Percentiles rank a stretch among this genome's conserved stretches.
Evolutionary conservation across 2,329 filamentous ascomycete genomes (phyloP).

Genomic region (Coniochaeta sp.): DNA sequence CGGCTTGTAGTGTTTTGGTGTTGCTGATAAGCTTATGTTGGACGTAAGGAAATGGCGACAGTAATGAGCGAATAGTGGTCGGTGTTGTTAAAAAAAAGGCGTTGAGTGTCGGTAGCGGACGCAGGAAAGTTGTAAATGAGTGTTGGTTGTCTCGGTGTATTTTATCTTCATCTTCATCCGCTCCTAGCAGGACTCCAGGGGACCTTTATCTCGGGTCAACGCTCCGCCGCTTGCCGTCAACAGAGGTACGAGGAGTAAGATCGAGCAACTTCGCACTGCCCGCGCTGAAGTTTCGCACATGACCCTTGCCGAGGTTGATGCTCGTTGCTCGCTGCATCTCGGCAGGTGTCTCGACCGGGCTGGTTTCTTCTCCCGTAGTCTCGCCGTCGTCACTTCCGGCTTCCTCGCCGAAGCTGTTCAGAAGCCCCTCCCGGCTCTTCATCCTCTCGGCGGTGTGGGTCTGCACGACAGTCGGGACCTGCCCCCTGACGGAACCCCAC

Average conservation of each 20-base stretch:
- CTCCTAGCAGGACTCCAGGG: neutral
- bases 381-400: constrained; percentile 20
- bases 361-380: constrained; percentile 28
- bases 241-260: constrained; percentile 49
- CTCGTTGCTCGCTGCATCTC: constrained; percentile 53
- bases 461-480: constrained; percentile 54
- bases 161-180: neutral
- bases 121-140: constrained; percentile 12
- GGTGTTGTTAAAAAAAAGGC: constrained; percentile 8
- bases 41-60: neutral
- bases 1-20: neutral
- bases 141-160: constrained; percentile 5
- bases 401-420: constrained; percentile 34
- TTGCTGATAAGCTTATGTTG: neutral
- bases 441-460: constrained; percentile 37
- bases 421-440: constrained; percentile 45
- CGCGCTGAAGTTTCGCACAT: constrained; percentile 66
- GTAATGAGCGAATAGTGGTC: constrained; percentile 14
- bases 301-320: constrained; percentile 58
- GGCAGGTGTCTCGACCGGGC: constrained; percentile 27
- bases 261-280: constrained; percentile 72
- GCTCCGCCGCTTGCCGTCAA: constrained; percentile 37
- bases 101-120: neutral
- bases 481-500: constrained; percentile 45
- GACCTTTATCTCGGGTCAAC: constrained; percentile 5